Conservation (phyloP, 805 yeast species). For the Monosporozyma yasuniensis region DNA sequence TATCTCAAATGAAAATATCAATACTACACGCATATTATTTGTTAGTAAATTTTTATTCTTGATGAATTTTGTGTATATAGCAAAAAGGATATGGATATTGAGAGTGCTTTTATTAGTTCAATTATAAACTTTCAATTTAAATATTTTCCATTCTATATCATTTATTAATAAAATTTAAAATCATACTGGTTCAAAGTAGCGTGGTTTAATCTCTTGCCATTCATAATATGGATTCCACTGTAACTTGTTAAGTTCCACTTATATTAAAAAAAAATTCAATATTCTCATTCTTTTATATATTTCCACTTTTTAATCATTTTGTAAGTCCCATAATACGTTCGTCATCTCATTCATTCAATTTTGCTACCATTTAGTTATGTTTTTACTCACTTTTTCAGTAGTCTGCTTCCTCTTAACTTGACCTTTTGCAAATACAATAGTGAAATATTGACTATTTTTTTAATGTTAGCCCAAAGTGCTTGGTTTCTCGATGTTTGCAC, state of each 20-base stretch:
- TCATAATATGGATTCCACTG: neutral
- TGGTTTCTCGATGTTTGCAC: neutral
- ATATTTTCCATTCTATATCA: too few relatives aligned
- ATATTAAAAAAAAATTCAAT: neutral
- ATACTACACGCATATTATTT: neutral
- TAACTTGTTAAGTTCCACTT: neutral
- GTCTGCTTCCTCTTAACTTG: slow-evolving; percentile 11
- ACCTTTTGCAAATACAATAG: neutral
- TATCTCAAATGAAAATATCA: too few relatives aligned
- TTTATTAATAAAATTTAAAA: too few relatives aligned
- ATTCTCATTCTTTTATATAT: neutral
- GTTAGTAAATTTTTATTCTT: neutral
- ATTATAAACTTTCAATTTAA: too few relatives aligned
- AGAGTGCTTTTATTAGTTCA: too few relatives aligned
- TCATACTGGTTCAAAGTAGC: neutral
- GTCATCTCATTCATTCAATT: neutral
- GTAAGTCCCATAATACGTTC: neutral
- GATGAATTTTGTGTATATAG: too few relatives aligned
- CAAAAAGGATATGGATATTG: neutral
- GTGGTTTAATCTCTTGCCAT: neutral
- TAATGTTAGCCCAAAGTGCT: neutral
- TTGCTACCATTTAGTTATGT: neutral
- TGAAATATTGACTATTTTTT: neutral
- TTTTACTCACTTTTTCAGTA: slow-evolving; percentile 21
- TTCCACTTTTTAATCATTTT: neutral